Evolutionary conservation across 176 grass and related monocot genomes (phyloP).

Genomic region (Paspalum notatum): DNA sequence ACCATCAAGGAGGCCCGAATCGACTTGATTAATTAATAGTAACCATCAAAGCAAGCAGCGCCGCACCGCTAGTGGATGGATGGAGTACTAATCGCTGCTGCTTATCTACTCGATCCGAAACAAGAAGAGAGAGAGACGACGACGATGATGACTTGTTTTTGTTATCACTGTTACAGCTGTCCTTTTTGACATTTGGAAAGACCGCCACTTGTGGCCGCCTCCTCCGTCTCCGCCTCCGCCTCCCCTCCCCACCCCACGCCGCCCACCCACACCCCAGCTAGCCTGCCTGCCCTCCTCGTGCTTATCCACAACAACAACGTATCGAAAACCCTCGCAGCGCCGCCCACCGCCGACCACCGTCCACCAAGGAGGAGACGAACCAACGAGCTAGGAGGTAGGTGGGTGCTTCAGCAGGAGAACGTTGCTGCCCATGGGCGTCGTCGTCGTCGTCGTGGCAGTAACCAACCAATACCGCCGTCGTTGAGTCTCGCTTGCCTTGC

Average conservation of each 20-base stretch:
- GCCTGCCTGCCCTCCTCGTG: not conserved
- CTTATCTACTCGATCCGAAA: conserved; percentile 62
- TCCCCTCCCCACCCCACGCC: conserved; percentile 8
- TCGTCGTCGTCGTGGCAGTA: not conserved
- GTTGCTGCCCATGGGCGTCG: not conserved
- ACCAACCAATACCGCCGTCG: not conserved
- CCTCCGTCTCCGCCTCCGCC: conserved; percentile 23
- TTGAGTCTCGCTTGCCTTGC: not conserved
- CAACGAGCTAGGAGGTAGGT: not conserved
- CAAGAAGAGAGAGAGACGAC: not conserved
- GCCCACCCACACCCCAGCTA: not conserved
- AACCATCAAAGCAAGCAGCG: too few species aligned
- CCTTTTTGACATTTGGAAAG: conserved; percentile 64
- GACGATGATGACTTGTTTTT: conserved; percentile 45
- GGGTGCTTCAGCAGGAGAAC: not conserved
- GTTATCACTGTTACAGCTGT: conserved; percentile 64
- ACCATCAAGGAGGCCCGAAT: not conserved
- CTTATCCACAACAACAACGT: conserved; percentile 52
- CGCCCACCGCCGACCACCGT: not conserved
- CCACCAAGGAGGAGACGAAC: too few species aligned
- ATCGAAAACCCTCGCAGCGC: conserved; percentile 35
- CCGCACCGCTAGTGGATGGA: not conserved
- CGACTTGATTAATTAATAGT: conserved; percentile 31
- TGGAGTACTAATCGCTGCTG: conserved; percentile 31
- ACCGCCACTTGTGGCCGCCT: conserved; percentile 58